Percentiles rank a stretch among this genome's conserved stretches.
These are phyloP conservation scores for Lipomyces kockii DNA, from an alignment of 805 yeast species.

Conservation along the genomic window DNA sequence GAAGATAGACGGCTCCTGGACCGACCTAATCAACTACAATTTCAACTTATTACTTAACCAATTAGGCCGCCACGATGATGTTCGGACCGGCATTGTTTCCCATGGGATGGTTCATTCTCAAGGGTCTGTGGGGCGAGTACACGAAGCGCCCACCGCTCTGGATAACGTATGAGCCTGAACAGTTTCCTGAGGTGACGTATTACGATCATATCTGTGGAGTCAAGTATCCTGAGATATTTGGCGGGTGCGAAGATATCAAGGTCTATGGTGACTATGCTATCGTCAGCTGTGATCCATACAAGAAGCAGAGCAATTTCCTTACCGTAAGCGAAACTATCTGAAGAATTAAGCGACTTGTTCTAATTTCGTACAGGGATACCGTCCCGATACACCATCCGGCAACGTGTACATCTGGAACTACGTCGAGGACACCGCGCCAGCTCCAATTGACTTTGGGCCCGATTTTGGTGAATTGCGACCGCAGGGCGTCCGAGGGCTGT, in stretches of 20 bases:
- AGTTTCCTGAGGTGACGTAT: slow-evolving; percentile 34
- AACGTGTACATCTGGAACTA: slow-evolving; percentile 35
- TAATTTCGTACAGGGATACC: slow-evolving; percentile 18
- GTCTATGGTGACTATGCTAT: slow-evolving; percentile 33
- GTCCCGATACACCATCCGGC: slow-evolving; percentile 27
- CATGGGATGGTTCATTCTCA: slow-evolving; percentile 34
- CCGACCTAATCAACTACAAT: not conserved
- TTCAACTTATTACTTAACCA: not conserved
- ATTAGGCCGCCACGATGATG: slow-evolving; percentile 22
- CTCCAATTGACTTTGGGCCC: slow-evolving; percentile 19
- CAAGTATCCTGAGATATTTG: slow-evolving; percentile 27
- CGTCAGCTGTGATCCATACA: slow-evolving; percentile 35
- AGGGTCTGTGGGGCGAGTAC: slow-evolving; percentile 35
- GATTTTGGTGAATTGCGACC: slow-evolving; percentile 36
- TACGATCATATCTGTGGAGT: slow-evolving; percentile 26
- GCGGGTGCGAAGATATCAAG: slow-evolving; percentile 33
- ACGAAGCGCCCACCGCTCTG: slow-evolving; percentile 35
- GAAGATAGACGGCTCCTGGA: too few relatives aligned
- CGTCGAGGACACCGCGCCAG: slow-evolving; percentile 27
- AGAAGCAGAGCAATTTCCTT: slow-evolving; percentile 30
- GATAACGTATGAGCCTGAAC: slow-evolving; percentile 32
- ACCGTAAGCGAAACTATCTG: slow-evolving; percentile 15
- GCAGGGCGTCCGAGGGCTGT: slow-evolving; percentile 27
- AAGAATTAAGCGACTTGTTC: not conserved
- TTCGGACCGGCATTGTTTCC: slow-evolving; percentile 35